Conservation (phyloP, 108 stramenopile genomes). For the Pseudonitzschia multiseries region DNA sequence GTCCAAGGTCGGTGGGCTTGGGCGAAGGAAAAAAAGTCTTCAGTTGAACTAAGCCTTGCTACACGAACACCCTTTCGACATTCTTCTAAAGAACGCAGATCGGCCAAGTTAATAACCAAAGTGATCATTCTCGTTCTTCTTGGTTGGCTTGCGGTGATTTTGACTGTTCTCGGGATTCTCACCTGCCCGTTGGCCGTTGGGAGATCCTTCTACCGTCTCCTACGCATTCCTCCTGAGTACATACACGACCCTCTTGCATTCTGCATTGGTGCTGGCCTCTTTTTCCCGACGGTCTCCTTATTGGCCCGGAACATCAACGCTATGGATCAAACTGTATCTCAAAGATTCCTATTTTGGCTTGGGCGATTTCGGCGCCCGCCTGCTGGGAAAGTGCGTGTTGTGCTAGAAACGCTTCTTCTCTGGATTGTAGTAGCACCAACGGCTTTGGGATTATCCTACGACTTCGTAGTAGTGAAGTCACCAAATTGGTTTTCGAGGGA, state of each 20-base stretch:
- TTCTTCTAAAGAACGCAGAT: conserved; percentile 15
- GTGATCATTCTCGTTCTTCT: conserved; percentile 47
- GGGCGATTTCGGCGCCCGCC: conserved; percentile 48
- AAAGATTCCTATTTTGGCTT: conserved; percentile 36
- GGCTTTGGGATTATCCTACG: conserved; percentile 60
- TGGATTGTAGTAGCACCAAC: conserved; percentile 68
- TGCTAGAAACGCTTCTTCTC: conserved; percentile 36
- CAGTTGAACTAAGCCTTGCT: conserved; percentile 74
- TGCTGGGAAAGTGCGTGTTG: conserved; percentile 37
- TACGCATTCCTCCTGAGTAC: conserved; percentile 56
- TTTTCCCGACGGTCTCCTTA: conserved; percentile 49
- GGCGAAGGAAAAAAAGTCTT: conserved; percentile 68
- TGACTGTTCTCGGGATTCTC: conserved; percentile 36
- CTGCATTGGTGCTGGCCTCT: conserved; percentile 52
- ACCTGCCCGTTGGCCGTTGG: conserved; percentile 59
- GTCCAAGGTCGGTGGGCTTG: conserved; percentile 88
- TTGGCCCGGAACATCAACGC: conserved; percentile 7
- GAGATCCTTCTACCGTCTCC: conserved; percentile 42
- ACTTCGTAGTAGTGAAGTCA: conserved; percentile 46
- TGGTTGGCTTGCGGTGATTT: conserved; percentile 68
- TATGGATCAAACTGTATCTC: conserved; percentile 8
- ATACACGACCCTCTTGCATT: conserved; percentile 81
- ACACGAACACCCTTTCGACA: conserved; percentile 57
- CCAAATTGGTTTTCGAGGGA: conserved; percentile 33
- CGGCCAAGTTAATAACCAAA: conserved; percentile 34